Base-by-base conservation (phyloP, 83 land plant species). In the Picea abies region DNA sequence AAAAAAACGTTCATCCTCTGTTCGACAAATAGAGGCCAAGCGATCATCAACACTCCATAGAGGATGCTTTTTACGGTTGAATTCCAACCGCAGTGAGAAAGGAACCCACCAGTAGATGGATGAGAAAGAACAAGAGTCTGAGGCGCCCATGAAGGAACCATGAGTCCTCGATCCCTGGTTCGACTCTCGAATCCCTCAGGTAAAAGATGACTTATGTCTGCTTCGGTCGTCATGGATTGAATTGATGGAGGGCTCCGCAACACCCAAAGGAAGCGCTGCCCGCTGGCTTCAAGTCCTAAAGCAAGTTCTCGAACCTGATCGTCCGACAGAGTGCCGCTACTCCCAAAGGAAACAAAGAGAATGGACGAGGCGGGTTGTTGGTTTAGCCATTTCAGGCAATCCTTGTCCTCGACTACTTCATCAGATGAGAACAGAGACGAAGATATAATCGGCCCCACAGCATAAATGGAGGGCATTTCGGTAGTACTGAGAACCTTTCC, bases 51-150 rank as follows among this genome's bases (percentile, higher is more conserved):
- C 32, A 23, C 83, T 44, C 10, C 83, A 68, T 4, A 49, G 4
- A 16, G 19, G 20, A 29, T 65, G 41, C 0, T 32, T 37, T 14
- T 80, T 60, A 16, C 0, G 22, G 22, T 25, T 3, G 83, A 82
- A 39, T 82, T 82, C 83, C 83, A 82, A 20, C 83, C 5, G 29
- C 80, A 71, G 29, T 82, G 80, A 20, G 79, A 69, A 52, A 82
- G 4, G 52, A 68, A 70, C 4, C 0, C 77, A 4, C 78, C 80
- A 37, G 49, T 80, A 8, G 62, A 76, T 29, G 78, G 41, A 70
- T 82, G 83, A 12, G 1, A 37, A 11, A 82, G 49, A 11, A 82
- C 83, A 17, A 11, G 23, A 14, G 61, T 9, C 17, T 81, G 83
- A 37, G 80, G 83, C 4, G 83, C 80, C 83, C 83, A 81, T 20